Evolutionary conservation across 441 rosid genomes (phyloP), one percentile per base, ranked within the genome.

Genomic region (Dalechampia spathulata): DNA sequence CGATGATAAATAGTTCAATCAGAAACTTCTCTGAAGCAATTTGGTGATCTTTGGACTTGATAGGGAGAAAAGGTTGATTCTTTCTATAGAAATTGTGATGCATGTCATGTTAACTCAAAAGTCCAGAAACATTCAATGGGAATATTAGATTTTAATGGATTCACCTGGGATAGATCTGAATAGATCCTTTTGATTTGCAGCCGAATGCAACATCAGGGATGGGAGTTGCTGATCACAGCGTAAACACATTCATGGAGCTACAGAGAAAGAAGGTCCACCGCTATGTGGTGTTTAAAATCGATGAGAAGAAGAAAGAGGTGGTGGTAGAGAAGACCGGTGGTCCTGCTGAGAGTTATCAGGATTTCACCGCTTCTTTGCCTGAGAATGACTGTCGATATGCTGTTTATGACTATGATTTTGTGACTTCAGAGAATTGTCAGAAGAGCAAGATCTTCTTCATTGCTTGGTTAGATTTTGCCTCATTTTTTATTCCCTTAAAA

Each of bases 211-310:
- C 83, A 7, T 83, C 95, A 4, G 95, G 91, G 38, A 80, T 90
- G 87, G 93, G 95, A 0, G 81, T 86, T 37, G 78, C 84, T 46
- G 89, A 83, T 14, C 70, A 75, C 58, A 79, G 87, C 80, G 74
- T 71, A 50, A 68, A 55, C 57, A 69, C 85, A 3, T 90, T 68
- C 48, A 51, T 60, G 60, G 97, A 90, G 57, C 76, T 90, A 62
- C 78, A 90, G 67, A 80, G 97, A 72, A 90, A 85, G 70, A 90
- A 87, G 62, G 75, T 70, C 8, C 83, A 84, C 60, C 93, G 97
- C 19, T 90, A 85, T 46, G 87, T 85, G 49, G 76, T 87, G 30
- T 87, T 90, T 62, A 85, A 78, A 73, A 83, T 85, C 39, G 96
- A 90, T 26, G 96, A 90, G 64, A 73, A 79, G 67, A 85, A 76